Conservation (phyloP, 257 asterid genomes). For the Solanum medicagineum region DNA sequence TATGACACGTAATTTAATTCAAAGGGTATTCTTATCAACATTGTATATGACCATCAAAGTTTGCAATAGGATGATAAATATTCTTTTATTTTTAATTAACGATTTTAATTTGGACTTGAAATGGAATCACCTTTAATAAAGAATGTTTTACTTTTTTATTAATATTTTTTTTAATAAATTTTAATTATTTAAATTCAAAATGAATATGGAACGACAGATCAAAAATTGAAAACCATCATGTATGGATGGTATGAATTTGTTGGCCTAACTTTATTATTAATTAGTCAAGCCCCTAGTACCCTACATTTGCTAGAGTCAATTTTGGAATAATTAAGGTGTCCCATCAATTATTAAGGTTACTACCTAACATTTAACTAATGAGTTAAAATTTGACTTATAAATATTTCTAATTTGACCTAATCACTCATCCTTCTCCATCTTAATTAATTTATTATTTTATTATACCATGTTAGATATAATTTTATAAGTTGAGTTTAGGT, state of each 20-base stretch:
- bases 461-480: neutral
- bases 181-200: neutral
- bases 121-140: neutral
- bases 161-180: accelerated
- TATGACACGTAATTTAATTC: neutral
- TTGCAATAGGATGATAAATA: neutral
- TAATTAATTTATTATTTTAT: neutral
- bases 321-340: neutral
- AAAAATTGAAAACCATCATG: neutral
- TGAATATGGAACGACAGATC: neutral
- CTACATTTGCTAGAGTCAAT: neutral
- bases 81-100: neutral
- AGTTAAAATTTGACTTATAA: neutral
- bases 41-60: neutral
- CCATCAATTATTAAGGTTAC: neutral
- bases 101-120: neutral
- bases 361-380: neutral
- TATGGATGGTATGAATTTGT: too few relatives aligned
- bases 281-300: neutral
- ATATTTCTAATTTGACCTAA: neutral
- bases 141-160: accelerated
- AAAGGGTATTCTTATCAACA: neutral
- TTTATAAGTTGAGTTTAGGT: too few relatives aligned
- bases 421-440: neutral
- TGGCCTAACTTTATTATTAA: neutral